Evolutionary conservation across 2,329 filamentous ascomycete species (phyloP).

Genomic region (Talaromyces sp.): DNA sequence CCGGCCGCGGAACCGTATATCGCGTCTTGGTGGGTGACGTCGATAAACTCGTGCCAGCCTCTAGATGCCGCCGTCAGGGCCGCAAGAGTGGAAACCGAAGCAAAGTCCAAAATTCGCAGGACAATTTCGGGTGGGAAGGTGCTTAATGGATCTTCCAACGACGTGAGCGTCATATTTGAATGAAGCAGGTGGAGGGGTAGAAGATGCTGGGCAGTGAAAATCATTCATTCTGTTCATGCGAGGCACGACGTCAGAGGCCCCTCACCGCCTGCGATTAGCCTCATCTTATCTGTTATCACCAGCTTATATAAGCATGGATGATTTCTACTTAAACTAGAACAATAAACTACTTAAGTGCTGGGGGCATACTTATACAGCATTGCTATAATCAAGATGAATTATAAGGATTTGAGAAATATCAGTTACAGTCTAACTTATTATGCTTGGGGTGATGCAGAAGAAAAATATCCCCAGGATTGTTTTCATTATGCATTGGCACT

Average conservation of each 20-base stretch:
- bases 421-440: too few species aligned
- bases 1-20: conserved; percentile 44
- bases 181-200: neutral
- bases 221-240: neutral
- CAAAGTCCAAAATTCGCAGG: conserved; percentile 45
- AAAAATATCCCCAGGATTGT: too few species aligned
- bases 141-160: conserved; percentile 30
- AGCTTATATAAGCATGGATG: neutral
- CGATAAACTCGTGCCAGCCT: conserved; percentile 48
- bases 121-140: conserved; percentile 45
- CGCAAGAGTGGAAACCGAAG: conserved; percentile 38
- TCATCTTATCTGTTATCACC: neutral
- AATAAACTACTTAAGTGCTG: too few species aligned
- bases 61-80: conserved; percentile 38
- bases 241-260: neutral
- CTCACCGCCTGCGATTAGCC: neutral
- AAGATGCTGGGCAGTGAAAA: neutral
- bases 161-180: conserved; percentile 22
- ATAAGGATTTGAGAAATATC: too few species aligned
- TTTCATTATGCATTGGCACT: too few species aligned
- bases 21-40: conserved; percentile 45
- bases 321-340: too few species aligned
- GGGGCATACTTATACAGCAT: too few species aligned
- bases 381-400: too few species aligned
- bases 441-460: too few species aligned